phyloP scores from a whole-genome alignment of 1,284 basidiomycete species.

The Earliella scabrosa region DNA sequence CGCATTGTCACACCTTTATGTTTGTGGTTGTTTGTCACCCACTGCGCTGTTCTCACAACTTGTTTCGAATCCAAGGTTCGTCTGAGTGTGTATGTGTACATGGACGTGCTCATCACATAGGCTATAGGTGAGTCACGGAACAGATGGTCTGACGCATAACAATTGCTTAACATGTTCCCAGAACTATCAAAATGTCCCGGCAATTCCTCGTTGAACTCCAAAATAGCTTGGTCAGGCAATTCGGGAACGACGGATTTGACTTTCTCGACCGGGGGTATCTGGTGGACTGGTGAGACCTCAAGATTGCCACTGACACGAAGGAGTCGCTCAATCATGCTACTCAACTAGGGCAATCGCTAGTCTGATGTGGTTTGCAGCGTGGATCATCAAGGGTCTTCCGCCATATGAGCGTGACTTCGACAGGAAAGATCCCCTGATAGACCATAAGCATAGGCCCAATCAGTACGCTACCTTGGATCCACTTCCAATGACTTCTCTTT shows the following conservation, averaged over 20 bases:
- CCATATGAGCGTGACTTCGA: conserved; percentile 61
- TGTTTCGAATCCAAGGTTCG: no score
- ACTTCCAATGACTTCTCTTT: not conserved
- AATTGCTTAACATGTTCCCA: no score
- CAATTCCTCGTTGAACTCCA: not conserved
- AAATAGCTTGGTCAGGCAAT: conserved; percentile 6
- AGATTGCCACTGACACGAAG: no score
- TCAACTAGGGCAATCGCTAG: conserved; percentile 47
- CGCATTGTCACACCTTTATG: no score
- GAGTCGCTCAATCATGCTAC: not conserved
- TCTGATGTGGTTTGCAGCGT: conserved; percentile 49
- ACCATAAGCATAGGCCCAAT: conserved; percentile 51
- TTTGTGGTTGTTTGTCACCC: no score
- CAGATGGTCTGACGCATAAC: no score
- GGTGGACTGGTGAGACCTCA: conserved; percentile 38
- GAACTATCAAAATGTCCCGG: not conserved
- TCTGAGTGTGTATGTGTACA: no score
- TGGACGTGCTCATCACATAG: no score
- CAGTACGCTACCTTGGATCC: conserved; percentile 40
- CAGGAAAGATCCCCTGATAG: conserved; percentile 55
- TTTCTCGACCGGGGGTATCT: conserved; percentile 49
- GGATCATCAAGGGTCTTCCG: conserved; percentile 41
- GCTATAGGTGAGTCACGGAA: no score
- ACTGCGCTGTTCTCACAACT: no score
- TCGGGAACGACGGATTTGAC: conserved; percentile 43